Base-by-base conservation (phyloP, 2,329 filamentous ascomycete genomes). In the Colletotrichum destructivum region DNA sequence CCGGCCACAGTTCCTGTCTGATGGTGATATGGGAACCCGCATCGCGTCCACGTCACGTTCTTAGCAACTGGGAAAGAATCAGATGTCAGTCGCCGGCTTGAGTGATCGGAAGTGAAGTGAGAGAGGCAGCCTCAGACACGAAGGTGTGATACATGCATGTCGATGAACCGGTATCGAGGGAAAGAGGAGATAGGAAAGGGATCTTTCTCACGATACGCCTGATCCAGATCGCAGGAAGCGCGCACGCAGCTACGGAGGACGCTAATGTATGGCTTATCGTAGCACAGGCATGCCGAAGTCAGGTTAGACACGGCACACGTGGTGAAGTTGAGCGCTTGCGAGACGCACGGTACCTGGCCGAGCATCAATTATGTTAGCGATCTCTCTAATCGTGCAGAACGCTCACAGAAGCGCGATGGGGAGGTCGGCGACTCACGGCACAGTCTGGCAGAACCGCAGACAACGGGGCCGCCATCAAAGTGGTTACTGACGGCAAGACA, bases 1-100 rank as follows among this genome's bases (percentile, higher is more conserved):
- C 15, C 52, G 18, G 40, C 7, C 18, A 49, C 12, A 18, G 23
- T 55, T 9, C 59, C 65, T n/a, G 21, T 40, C 31, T 71, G 46
- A 15, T 55, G 52, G 9, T 59, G 47, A 35, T 69, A 69, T 1
- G 51, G 46, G 16, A 49, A 69, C 18, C 60, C 65, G 15, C 69
- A 71, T 40, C 21, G 51, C 11, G 52, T 54, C 69, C 65, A 69
- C 21, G 69, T 69, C 15, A 23, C 46, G 15, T 71, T 71, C 47
- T 71, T 71, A 31, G 65, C 59, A 6, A 59, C 69, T 71, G 7
- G 15, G 13, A 35, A 5, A 16, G 16, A 12, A 21, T 9, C 3
- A 9, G 1, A 18, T 7, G 46, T 69, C 46, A 69, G 60, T 57
- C 21, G 13, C 26, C 18, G 12, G n/a, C 11, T 2, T 9, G 12